Conservation (phyloP, 2,329 filamentous ascomycete species). For the Venturia pyrina region DNA sequence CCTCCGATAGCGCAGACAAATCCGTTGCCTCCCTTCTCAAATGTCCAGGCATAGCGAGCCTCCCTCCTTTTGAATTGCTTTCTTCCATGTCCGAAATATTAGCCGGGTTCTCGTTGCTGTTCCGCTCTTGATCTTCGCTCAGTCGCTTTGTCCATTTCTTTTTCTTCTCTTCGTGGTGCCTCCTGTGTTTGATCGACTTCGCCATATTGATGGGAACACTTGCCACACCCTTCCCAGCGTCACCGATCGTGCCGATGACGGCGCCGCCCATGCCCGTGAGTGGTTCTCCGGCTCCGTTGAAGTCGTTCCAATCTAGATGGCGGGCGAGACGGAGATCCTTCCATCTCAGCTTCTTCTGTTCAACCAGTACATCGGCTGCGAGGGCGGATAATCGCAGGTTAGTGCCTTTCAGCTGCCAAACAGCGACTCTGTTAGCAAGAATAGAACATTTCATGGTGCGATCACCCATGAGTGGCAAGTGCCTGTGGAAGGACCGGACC, state of each 20-base stretch:
- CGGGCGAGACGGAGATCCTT: constrained; percentile 47
- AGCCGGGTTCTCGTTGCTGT: not conserved
- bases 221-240: constrained; percentile 52
- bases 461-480: constrained; percentile 38
- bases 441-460: constrained; percentile 54
- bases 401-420: constrained; percentile 55
- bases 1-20: constrained; percentile 21
- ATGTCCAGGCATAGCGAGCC: not conserved
- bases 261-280: constrained; percentile 53
- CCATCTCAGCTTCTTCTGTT: constrained; percentile 52
- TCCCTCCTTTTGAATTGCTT: not conserved
- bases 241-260: constrained; percentile 62
- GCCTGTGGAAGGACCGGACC: constrained; percentile 55
- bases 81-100: not conserved
- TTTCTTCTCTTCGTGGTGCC: constrained; percentile 41
- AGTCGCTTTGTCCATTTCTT: constrained; percentile 23
- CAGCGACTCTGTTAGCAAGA: constrained; percentile 50
- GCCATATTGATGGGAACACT: constrained; percentile 53
- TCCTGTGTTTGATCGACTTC: constrained; percentile 46
- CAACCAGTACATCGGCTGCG: constrained; percentile 55
- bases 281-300: constrained; percentile 30
- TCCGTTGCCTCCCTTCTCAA: constrained; percentile 18
- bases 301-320: constrained; percentile 27
- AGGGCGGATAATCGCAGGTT: constrained; percentile 51
- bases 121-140: constrained; percentile 15